Evolutionary conservation across 495 filamentous ascomycete genomes (phyloP), one percentile per base, ranked within the genome.

Genomic region (Hypoxylon fuscum): DNA sequence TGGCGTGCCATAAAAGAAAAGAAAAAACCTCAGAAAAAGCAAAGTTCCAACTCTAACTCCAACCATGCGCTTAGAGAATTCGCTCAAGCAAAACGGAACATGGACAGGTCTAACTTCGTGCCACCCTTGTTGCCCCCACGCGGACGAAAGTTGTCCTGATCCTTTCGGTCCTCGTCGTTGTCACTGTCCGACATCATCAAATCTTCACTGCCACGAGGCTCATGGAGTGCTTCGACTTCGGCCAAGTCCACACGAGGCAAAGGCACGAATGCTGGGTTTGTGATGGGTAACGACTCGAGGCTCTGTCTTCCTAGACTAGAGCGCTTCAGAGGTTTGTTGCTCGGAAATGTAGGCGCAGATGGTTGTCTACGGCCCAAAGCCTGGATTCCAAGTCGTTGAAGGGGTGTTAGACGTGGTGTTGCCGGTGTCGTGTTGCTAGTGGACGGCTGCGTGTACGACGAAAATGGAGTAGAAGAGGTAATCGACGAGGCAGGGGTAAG

Each of bases 191-290:
- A 88, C 2, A 90, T 72, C 14, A 96, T 81, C 40, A 87, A 72
- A 64, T 96, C 91, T 69, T 96, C 91, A 66, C 91, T 94, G 1
- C 91, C 90, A 44, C 82, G 76, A 9, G 65, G 51, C 56, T 23
- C 53, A 46, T 74, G 74, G 31, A 76, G 42, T 18, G 76, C 70
- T 59, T 74, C 73, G 8, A 80, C 68, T 46, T 78, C 75, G 11
- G 64, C 68, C 25, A 76, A 20, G 41, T 78, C 76, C 2, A 76
- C 76, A 32, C 69, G 72, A 1, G 80, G 77, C 12, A 79, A 55
- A 9, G 76, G 76, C 20, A 79, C 61, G 17, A 71, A 72, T 1
- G 77, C 71, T 12, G 78, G 79, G 46, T 81, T 74, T 4, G 25
- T 27, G 9, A 78, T 61, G 1, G 72, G 68, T 12, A 71, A 27